Evolutionary conservation across 768 basidiomycete species (phyloP), one percentile per base, ranked within the genome.

Genomic region (Auricularia cornea): DNA sequence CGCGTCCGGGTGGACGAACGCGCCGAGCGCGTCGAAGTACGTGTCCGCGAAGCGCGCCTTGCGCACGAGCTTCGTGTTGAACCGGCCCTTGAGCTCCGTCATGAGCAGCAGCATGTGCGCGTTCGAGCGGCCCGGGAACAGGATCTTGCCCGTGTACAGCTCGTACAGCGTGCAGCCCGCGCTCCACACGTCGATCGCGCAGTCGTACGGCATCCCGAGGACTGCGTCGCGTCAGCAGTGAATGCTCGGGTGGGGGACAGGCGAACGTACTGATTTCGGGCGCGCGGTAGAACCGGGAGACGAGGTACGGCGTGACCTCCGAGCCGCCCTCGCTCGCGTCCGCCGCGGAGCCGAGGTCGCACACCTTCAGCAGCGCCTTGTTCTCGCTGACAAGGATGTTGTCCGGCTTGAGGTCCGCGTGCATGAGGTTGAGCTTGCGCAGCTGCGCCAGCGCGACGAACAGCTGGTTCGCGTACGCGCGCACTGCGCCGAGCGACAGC

Each of bases 331-430:
- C 96, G 8, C 88, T 88, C 1, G 88, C 89, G 73, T 98, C 96
- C 6, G 91, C 90, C 1, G 97, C 97, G 2, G 94, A 96, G n/a
- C 97, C 97, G 33, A 99, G 78, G 75, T 99, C 97, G 71, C 95
- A 98, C 2, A 99, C 76, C 76, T 99, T 99, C 63, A 98, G 76
- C 26, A 93, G 75, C 3, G 91, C 94, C 79, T 98, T 98, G 69
- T 86, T 87, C 68, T 98, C 95, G 67, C 94, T 97, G 32, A 98
- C 95, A 70, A 98, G 74, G 51, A 99, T 96, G 72, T 98, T 98
- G 73, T 98, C 97, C 23, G 97, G 97, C 75, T 98, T 98, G 73
- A 99, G 92, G 72, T 99, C 97, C 6, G 97, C 97, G 70, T 99
- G 97, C 85, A 98, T 97, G 64, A 98, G 86, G 67, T 90, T 93